Percentiles rank a stretch among this genome's conserved stretches.
phyloP scores from a whole-genome alignment of 2,329 filamentous ascomycete genomes.

The Apiospora koreana region DNA sequence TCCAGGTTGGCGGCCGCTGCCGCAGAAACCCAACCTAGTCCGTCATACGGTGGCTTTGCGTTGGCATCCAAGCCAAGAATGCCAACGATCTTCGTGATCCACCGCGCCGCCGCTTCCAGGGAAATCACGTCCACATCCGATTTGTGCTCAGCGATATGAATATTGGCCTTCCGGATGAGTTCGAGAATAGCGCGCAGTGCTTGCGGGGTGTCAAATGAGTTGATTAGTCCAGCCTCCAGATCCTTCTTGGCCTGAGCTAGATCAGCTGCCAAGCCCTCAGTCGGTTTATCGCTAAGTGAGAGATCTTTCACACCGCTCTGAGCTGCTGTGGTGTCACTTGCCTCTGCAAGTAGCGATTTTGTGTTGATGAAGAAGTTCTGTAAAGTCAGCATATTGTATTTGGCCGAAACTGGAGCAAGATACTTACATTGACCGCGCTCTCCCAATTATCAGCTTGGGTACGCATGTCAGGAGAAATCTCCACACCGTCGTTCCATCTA shows the following conservation, averaged over 20 bases:
- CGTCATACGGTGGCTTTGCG: slow-evolving; percentile 54
- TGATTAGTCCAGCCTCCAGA: slow-evolving; percentile 62
- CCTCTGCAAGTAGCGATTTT: slow-evolving; percentile 54
- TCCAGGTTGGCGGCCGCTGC: slow-evolving; percentile 40
- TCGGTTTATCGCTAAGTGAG: slow-evolving; percentile 34
- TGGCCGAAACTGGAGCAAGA: background rate
- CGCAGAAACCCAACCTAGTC: slow-evolving; percentile 55
- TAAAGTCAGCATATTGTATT: background rate
- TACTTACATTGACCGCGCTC: slow-evolving; percentile 65
- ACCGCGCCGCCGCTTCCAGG: slow-evolving; percentile 65
- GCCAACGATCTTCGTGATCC: slow-evolving; percentile 80
- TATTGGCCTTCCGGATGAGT: slow-evolving; percentile 77
- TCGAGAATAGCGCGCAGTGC: slow-evolving; percentile 79
- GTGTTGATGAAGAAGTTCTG: slow-evolving; percentile 61
- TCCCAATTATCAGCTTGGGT: slow-evolving; percentile 78
- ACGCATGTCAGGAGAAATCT: slow-evolving; percentile 83
- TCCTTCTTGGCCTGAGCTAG: slow-evolving; percentile 57
- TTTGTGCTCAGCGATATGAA: slow-evolving; percentile 50
- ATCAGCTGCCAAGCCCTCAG: slow-evolving; percentile 37
- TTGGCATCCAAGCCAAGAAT: slow-evolving; percentile 79
- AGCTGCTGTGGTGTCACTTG: slow-evolving; percentile 33
- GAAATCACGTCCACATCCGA: slow-evolving; percentile 45
- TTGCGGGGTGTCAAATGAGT: slow-evolving; percentile 84
- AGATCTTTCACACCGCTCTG: slow-evolving; percentile 36
- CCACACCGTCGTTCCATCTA: slow-evolving; percentile 87